A percentile compares a stretch with the other conserved stretches of the same genome.
phyloP scores from a whole-genome alignment of 176 grass and related monocot genomes.

The Stipa capillata region DNA sequence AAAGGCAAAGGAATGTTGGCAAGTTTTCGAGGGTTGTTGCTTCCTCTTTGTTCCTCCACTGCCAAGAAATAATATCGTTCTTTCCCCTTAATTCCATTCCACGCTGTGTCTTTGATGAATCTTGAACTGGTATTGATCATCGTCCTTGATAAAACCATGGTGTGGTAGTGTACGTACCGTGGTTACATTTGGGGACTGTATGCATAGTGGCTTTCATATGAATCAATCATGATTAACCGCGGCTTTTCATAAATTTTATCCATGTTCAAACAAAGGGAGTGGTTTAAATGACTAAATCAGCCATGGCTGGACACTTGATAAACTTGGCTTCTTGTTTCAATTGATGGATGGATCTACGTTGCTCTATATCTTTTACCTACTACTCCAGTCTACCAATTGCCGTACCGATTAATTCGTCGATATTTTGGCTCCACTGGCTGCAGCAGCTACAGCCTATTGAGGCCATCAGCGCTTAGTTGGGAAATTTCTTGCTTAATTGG shows the following conservation, averaged over 20 bases:
- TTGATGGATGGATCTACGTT: background rate
- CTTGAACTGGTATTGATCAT: background rate
- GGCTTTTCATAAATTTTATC: background rate
- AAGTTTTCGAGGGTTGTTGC: conserved; percentile 32
- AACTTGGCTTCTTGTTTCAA: background rate
- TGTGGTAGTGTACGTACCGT: no score
- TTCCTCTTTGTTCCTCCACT: background rate
- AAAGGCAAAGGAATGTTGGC: background rate
- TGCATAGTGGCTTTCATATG: no score
- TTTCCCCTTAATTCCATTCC: background rate
- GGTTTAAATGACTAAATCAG: background rate
- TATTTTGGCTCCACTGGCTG: background rate
- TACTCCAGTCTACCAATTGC: no score
- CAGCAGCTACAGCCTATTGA: background rate
- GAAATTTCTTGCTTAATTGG: background rate
- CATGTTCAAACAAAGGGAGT: background rate
- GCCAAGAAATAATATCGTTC: background rate
- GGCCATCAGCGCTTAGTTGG: background rate
- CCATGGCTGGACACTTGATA: background rate
- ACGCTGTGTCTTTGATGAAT: background rate
- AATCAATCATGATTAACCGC: background rate
- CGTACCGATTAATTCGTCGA: background rate
- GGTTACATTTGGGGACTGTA: background rate
- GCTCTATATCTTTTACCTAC: background rate
- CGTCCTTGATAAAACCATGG: background rate